phyloP scores from a whole-genome alignment of 805 yeast species.

The Nadsonia fulvescens region DNA sequence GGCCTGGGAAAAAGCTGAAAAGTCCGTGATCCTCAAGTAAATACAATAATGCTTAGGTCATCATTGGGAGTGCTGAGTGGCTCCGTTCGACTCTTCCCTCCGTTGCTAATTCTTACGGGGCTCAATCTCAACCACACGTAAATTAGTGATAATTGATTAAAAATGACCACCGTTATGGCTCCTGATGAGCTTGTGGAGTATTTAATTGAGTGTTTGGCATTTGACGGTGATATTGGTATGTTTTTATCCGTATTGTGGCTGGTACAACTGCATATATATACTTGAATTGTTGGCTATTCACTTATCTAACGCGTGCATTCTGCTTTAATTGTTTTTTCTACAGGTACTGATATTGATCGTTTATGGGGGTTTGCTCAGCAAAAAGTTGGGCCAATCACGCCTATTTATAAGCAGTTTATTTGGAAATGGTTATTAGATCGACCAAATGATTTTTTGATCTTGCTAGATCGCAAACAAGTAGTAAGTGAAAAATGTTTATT shows the following conservation, averaged over 20 bases:
- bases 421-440: slow-evolving; percentile 15
- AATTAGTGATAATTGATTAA: no score
- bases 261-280: background rate
- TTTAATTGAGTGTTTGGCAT: slow-evolving; percentile 15
- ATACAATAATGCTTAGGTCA: no score
- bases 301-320: no score
- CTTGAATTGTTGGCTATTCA: no score
- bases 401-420: slow-evolving; percentile 9
- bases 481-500: slow-evolving; percentile 5
- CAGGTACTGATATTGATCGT: slow-evolving; percentile 14
- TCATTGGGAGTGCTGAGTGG: no score
- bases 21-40: no score
- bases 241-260: background rate
- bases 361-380: slow-evolving; percentile 13
- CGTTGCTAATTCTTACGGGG: no score
- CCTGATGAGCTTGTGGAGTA: slow-evolving; percentile 17
- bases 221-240: slow-evolving; percentile 17
- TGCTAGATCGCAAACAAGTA: slow-evolving; percentile 4
- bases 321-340: slow-evolving; percentile 1
- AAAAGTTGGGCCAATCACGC: slow-evolving; percentile 10
- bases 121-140: no score
- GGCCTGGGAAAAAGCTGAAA: no score
- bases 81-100: no score
- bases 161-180: slow-evolving; percentile 6
- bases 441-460: slow-evolving; percentile 8